Base-by-base conservation (phyloP, 441 rosid species). In the Flueggea neowawraea region DNA sequence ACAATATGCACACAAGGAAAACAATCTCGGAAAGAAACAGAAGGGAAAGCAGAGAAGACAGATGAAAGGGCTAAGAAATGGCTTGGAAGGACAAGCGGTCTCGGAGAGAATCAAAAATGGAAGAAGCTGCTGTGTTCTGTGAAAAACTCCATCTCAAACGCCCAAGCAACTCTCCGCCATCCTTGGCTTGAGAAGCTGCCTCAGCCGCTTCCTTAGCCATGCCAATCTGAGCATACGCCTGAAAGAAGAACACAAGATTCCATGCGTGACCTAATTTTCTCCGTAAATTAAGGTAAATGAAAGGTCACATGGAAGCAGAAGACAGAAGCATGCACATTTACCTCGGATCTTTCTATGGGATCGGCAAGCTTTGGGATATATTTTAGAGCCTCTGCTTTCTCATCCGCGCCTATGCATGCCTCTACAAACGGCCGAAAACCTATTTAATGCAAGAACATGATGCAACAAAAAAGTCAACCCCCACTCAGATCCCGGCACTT, bases 161-260 rank as follows among this genome's bases (percentile, higher is more conserved):
- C 49, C 91, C 97, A 16, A 95, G 86, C 80, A 95, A 79, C 74
- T 91, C 99, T 3, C 97, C 99, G 3, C 97, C 97, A 66, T 95
- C 99, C 73, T 91, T 90, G 51, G 97, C 95, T 69, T 90, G 99
- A 58, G 97, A 88, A 12, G 99, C 99, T 64, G 93, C 93, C 72
- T 91, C 98, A 10, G 97, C 99, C 17, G 99, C 99, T 81, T 95
- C 99, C 77, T 95, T 91, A 4, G 97, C 98, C 98, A 91, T 91
- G 64, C 96, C 99, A 57, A 95, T 85, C 68, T 91, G 87, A 67
- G 98, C 97, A 73, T 81, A 95, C 41, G 96, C 88, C 99, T 95
- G 77, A 55, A 4, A 60, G 0, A 5, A 36, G 15, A 55, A 45
- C 13, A 8, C 49, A 22, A 58, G 11, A 64, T 9, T 43, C 2